Evolutionary conservation across 2,329 filamentous ascomycete genomes (phyloP).

Genomic region (Fusarium secorum): DNA sequence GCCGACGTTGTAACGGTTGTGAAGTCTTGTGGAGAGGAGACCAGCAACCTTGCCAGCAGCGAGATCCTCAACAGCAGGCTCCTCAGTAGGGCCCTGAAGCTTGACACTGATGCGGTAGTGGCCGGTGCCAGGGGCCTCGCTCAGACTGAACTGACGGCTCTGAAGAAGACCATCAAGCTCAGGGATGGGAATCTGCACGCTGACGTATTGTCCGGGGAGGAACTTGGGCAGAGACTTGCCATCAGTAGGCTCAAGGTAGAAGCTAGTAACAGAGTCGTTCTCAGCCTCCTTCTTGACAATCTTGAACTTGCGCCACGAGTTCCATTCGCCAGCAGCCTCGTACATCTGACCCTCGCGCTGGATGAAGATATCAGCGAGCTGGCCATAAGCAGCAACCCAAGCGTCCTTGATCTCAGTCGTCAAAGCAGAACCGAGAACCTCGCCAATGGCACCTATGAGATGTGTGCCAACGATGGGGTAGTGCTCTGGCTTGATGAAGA

Average conservation of each 20-base stretch:
- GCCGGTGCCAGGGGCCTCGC: constrained; percentile 62
- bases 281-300: constrained; percentile 70
- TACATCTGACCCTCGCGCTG: constrained; percentile 69
- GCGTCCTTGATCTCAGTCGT: constrained; percentile 73
- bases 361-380: constrained; percentile 77
- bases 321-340: constrained; percentile 55
- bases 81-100: constrained; percentile 58
- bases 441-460: constrained; percentile 71
- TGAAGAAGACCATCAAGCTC: constrained; percentile 68
- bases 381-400: constrained; percentile 75
- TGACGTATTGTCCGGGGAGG: constrained; percentile 77
- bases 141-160: constrained; percentile 78
- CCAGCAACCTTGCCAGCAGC: constrained; percentile 51
- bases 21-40: constrained; percentile 62
- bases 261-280: constrained; percentile 67
- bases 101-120: constrained; percentile 81
- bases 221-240: constrained; percentile 64
- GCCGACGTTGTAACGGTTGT: constrained; percentile 57
- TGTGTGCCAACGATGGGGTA: constrained; percentile 75
- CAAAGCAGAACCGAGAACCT: constrained; percentile 72
- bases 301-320: constrained; percentile 59
- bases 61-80: constrained; percentile 44
- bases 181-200: constrained; percentile 68
- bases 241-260: constrained; percentile 73
- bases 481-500: constrained; percentile 73